Conservation (phyloP, 805 yeast genomes). For the Ogataea henricii region DNA sequence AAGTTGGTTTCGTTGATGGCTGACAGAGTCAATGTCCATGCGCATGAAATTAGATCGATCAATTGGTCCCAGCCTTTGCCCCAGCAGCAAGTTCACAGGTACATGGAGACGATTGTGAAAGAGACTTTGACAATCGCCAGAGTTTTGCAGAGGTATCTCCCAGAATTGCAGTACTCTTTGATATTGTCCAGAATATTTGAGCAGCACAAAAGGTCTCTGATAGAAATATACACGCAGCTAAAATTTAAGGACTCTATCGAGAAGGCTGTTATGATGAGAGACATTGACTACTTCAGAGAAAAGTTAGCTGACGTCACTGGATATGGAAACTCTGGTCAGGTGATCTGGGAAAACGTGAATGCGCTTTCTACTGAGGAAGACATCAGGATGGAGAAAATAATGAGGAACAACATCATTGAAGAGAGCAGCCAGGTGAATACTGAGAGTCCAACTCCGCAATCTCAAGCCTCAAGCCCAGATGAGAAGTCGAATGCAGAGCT, state of each 20-base stretch:
- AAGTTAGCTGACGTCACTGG: slow-evolving; percentile 60
- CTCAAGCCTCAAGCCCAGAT: not conserved
- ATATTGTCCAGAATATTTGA: slow-evolving; percentile 54
- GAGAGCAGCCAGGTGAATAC: slow-evolving; percentile 7
- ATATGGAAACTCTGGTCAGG: slow-evolving; percentile 61
- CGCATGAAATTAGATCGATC: slow-evolving; percentile 45
- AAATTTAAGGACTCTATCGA: slow-evolving; percentile 52
- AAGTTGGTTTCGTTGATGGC: slow-evolving; percentile 72
- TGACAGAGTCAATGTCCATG: slow-evolving; percentile 57
- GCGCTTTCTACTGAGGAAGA: slow-evolving; percentile 53
- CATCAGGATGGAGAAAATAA: slow-evolving; percentile 45
- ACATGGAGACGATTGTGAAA: slow-evolving; percentile 65
- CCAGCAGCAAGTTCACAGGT: slow-evolving; percentile 53
- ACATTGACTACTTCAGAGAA: slow-evolving; percentile 64
- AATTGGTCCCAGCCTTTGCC: slow-evolving; percentile 52
- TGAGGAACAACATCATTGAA: slow-evolving; percentile 38
- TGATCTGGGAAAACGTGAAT: slow-evolving; percentile 61
- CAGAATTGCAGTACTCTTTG: slow-evolving; percentile 47
- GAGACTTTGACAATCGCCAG: slow-evolving; percentile 67
- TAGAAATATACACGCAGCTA: slow-evolving; percentile 52
- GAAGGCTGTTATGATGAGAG: slow-evolving; percentile 56
- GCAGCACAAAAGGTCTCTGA: slow-evolving; percentile 56
- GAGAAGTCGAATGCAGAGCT: not conserved
- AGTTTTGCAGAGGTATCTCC: slow-evolving; percentile 59
- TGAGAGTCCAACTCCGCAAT: not conserved